Conservation (phyloP, 2,329 filamentous ascomycete genomes). For the Claviceps fusiformis region DNA sequence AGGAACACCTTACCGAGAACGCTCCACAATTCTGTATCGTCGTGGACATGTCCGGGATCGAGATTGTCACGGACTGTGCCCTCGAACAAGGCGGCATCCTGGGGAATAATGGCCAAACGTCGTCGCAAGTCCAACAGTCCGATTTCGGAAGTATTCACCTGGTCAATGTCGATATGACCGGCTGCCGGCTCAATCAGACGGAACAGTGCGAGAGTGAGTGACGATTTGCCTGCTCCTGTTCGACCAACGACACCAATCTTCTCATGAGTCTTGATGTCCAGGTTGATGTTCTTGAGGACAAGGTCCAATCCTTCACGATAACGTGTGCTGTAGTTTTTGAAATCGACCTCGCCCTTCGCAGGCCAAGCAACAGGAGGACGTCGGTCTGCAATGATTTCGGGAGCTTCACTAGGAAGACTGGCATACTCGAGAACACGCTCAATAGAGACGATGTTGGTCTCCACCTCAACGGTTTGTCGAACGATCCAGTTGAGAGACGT, state of each 20-base stretch:
- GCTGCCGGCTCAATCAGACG: conserved; percentile 80
- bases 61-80: conserved; percentile 89
- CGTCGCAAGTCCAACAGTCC: conserved; percentile 79
- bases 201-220: conserved; percentile 83
- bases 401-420: conserved; percentile 78
- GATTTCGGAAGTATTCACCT: conserved; percentile 77
- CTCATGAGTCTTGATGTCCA: conserved; percentile 90
- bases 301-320: conserved; percentile 84
- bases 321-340: conserved; percentile 86
- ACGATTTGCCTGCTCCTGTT: conserved; percentile 92
- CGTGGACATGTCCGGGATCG: conserved; percentile 86
- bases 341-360: conserved; percentile 71
- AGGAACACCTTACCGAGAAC: conserved; percentile 60
- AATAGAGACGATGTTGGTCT: conserved; percentile 99
- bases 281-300: conserved; percentile 81
- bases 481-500: conserved; percentile 98
- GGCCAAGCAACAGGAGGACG: conserved; percentile 87
- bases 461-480: conserved; percentile 95
- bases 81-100: conserved; percentile 92
- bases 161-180: conserved; percentile 80
- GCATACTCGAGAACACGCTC: conserved; percentile 96
- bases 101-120: conserved; percentile 89
- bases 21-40: conserved; percentile 95
- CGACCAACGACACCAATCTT: conserved; percentile 97
- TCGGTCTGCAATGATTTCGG: conserved; percentile 80